phyloP scores from a whole-genome alignment of 768 basidiomycete species.

The Leucocoprinus leucothites region DNA sequence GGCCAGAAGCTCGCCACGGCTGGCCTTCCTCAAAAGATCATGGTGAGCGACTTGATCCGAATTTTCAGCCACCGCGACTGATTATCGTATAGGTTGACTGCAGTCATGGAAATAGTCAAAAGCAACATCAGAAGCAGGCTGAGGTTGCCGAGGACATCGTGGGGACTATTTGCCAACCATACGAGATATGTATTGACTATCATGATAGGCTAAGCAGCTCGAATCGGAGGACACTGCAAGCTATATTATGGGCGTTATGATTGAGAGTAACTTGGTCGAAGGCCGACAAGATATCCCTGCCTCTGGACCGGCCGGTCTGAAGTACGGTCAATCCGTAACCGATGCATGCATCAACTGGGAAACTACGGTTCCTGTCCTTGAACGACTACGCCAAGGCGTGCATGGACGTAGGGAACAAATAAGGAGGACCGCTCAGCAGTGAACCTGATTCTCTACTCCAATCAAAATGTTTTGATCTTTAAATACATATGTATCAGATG shows the following conservation, averaged over 20 bases:
- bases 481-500: no score
- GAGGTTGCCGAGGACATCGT: constrained; percentile 91
- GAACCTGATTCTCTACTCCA: not conserved
- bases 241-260: constrained; percentile 90
- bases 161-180: constrained; percentile 24
- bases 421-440: constrained; percentile 24
- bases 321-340: constrained; percentile 85
- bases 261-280: constrained; percentile 88
- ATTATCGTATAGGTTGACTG: constrained; percentile 72
- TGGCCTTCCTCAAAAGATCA: constrained; percentile 73
- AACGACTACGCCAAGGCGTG: constrained; percentile 87
- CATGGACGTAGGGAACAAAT: constrained; percentile 63
- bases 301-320: constrained; percentile 66
- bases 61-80: not conserved
- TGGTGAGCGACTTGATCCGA: constrained; percentile 50
- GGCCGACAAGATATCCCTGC: constrained; percentile 84
- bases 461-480: no score
- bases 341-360: constrained; percentile 93
- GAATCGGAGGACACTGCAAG: constrained; percentile 66
- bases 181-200: constrained; percentile 13
- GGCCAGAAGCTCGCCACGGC: constrained; percentile 77
- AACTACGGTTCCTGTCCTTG: constrained; percentile 74
- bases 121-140: constrained; percentile 86
- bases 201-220: constrained; percentile 63
- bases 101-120: constrained; percentile 93